A percentile compares a stretch with the other conserved stretches of the same genome.
These are phyloP conservation scores for Berkeleyomyces rouxiae DNA, from an alignment of 2,329 filamentous ascomycete species.

Conservation along the genomic window DNA sequence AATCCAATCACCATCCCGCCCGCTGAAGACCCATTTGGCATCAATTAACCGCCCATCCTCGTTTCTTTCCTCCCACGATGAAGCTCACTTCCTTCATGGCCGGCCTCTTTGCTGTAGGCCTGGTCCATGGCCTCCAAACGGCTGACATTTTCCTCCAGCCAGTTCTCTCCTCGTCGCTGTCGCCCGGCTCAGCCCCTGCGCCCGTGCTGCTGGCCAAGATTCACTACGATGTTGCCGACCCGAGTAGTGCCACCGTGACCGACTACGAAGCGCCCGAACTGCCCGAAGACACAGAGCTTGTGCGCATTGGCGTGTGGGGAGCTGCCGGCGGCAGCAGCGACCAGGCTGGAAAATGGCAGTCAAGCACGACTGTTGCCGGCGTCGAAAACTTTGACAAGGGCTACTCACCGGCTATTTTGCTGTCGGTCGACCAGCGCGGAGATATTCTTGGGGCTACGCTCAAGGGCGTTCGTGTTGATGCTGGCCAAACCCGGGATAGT, in stretches of 20 bases:
- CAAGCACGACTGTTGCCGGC: conserved; percentile 38
- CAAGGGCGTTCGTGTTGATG: conserved; percentile 43
- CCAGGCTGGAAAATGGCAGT: conserved; percentile 29
- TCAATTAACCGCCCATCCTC: neutral
- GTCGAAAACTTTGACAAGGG: conserved; percentile 44
- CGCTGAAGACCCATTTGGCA: neutral
- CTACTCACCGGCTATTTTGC: conserved; percentile 38
- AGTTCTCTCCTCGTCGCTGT: conserved; percentile 20
- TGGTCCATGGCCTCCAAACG: conserved; percentile 26
- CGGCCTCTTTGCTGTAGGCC: conserved; percentile 27
- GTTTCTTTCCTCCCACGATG: conserved; percentile 21
- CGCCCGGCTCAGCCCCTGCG: conserved; percentile 16
- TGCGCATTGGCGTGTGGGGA: conserved; percentile 44
- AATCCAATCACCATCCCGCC: neutral
- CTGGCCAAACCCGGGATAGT: conserved; percentile 48
- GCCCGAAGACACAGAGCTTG: conserved; percentile 27
- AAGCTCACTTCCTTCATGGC: conserved; percentile 25
- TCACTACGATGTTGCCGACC: conserved; percentile 33
- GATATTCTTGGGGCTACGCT: conserved; percentile 32
- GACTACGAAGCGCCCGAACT: conserved; percentile 42
- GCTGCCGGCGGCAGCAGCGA: conserved; percentile 17
- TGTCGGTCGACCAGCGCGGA: conserved; percentile 29
- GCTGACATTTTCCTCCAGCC: conserved; percentile 39
- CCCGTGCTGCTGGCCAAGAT: conserved; percentile 38
- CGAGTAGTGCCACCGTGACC: conserved; percentile 28